Conservation (phyloP, 1,139 yeast species). For the Candida tetrigidarum region DNA sequence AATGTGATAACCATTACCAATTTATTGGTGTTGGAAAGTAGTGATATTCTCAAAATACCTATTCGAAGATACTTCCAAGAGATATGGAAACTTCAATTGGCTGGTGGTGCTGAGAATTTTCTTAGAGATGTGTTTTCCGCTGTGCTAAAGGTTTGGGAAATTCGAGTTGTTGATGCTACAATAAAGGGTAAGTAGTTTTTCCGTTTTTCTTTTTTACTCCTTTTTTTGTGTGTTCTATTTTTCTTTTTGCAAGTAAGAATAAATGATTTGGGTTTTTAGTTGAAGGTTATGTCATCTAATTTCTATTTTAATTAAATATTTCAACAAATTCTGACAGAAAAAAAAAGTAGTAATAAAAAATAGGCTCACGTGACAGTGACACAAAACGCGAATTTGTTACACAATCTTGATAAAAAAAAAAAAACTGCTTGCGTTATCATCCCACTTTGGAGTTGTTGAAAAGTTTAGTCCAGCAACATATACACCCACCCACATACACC, state of each 20-base stretch:
- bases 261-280: background rate
- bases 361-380: too few relatives aligned
- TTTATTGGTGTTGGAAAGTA: conserved; percentile 2
- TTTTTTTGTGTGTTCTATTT: background rate
- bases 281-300: too few relatives aligned
- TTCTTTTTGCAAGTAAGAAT: background rate
- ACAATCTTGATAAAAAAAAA: too few relatives aligned
- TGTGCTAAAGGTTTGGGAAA: conserved; percentile 12
- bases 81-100: conserved; percentile 10
- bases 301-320: too few relatives aligned
- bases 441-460: too few relatives aligned
- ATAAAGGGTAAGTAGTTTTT: background rate
- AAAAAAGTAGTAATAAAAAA: too few relatives aligned
- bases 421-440: too few relatives aligned
- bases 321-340: too few relatives aligned
- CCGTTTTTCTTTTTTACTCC: background rate
- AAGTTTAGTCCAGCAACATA: too few relatives aligned
- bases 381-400: too few relatives aligned
- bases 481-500: too few relatives aligned
- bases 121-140: conserved; percentile 11
- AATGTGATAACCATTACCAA: conserved; percentile 11
- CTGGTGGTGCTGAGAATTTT: conserved; percentile 8
- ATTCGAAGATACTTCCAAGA: conserved; percentile 9
- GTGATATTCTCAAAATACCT: conserved; percentile 8
- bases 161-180: conserved; percentile 8